phyloP scores from a whole-genome alignment of 1,139 yeast species.

The Protomyces macrosporus region DNA sequence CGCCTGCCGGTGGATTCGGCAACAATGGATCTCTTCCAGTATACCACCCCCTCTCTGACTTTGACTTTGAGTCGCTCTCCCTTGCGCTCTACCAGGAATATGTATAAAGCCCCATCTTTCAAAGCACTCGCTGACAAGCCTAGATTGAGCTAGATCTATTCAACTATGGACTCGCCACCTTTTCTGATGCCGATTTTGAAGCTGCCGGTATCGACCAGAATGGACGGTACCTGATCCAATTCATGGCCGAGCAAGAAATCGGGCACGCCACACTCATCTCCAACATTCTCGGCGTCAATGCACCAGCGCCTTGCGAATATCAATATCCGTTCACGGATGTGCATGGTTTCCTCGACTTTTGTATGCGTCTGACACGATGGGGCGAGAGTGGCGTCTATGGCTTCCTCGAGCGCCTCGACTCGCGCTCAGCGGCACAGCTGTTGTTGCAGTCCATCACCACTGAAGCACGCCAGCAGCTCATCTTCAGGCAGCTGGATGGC shows the following conservation, averaged over 20 bases:
- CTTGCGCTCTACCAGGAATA: slow-evolving; percentile 29
- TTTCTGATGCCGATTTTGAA: slow-evolving; percentile 29
- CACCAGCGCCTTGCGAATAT: slow-evolving; percentile 27
- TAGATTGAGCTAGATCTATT: slow-evolving; percentile 29
- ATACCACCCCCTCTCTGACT: slow-evolving; percentile 30
- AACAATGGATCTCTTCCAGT: slow-evolving; percentile 25
- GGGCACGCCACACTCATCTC: slow-evolving; percentile 29
- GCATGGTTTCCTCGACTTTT: slow-evolving; percentile 27
- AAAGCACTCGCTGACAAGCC: background rate
- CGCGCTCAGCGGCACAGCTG: slow-evolving; percentile 29
- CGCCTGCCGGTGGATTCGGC: slow-evolving; percentile 30
- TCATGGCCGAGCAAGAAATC: slow-evolving; percentile 30
- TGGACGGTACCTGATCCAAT: slow-evolving; percentile 27
- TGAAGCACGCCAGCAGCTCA: slow-evolving; percentile 30
- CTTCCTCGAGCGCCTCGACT: slow-evolving; percentile 29
- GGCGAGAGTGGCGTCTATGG: slow-evolving; percentile 30
- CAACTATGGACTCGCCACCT: slow-evolving; percentile 28
- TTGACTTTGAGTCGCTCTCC: slow-evolving; percentile 28
- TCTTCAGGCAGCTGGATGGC: slow-evolving; percentile 29
- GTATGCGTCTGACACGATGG: slow-evolving; percentile 28
- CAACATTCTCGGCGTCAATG: slow-evolving; percentile 29
- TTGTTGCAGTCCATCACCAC: slow-evolving; percentile 29
- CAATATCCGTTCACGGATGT: slow-evolving; percentile 27
- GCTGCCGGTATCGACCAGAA: slow-evolving; percentile 26
- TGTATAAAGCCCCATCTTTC: background rate